These are phyloP conservation scores for Reticulascus tulasneorum DNA, from an alignment of 2,329 filamentous ascomycete genomes.

Conservation along the genomic window DNA sequence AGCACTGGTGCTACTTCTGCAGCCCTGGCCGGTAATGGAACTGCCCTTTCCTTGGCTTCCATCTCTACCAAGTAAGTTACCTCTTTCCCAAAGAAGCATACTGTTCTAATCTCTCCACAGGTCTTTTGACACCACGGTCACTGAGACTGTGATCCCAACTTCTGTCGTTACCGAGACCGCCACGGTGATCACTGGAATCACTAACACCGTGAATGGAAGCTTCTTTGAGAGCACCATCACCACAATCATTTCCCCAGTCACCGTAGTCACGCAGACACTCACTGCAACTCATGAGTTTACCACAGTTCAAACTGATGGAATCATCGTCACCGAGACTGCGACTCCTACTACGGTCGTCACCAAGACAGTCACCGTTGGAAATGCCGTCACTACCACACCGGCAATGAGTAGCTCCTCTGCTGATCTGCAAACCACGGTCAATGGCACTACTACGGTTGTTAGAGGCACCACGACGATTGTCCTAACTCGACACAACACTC, in stretches of 20 bases:
- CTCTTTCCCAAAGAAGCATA: not conserved
- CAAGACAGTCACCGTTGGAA: slow-evolving; percentile 10
- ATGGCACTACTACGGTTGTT: not conserved
- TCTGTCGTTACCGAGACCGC: slow-evolving; percentile 11
- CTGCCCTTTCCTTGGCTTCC: slow-evolving; percentile 1
- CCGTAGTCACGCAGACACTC: not conserved
- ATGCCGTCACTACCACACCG: not conserved
- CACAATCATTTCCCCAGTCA: slow-evolving; percentile 1
- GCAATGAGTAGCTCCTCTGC: slow-evolving; percentile 3
- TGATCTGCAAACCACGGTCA: slow-evolving; percentile 1
- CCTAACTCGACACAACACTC: slow-evolving; percentile 6
- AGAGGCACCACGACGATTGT: slow-evolving; percentile 5
- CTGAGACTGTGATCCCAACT: slow-evolving; percentile 10
- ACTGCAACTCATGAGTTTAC: slow-evolving; percentile 1
- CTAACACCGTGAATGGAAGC: slow-evolving; percentile 6
- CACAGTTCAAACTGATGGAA: slow-evolving; percentile 8
- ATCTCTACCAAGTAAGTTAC: slow-evolving; percentile 4
- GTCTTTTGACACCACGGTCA: slow-evolving; percentile 6
- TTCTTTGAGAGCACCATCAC: slow-evolving; percentile 6
- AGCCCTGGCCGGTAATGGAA: slow-evolving; percentile 5
- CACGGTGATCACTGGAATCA: slow-evolving; percentile 1
- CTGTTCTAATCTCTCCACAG: not conserved
- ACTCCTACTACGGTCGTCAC: slow-evolving; percentile 5
- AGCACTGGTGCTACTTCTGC: no score
- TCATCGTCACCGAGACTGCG: slow-evolving; percentile 12